A percentile compares a stretch with the other conserved stretches of the same genome.
These are phyloP conservation scores for Chlorella sp. DNA, from an alignment of 139 green algal species.

Conservation along the genomic window DNA sequence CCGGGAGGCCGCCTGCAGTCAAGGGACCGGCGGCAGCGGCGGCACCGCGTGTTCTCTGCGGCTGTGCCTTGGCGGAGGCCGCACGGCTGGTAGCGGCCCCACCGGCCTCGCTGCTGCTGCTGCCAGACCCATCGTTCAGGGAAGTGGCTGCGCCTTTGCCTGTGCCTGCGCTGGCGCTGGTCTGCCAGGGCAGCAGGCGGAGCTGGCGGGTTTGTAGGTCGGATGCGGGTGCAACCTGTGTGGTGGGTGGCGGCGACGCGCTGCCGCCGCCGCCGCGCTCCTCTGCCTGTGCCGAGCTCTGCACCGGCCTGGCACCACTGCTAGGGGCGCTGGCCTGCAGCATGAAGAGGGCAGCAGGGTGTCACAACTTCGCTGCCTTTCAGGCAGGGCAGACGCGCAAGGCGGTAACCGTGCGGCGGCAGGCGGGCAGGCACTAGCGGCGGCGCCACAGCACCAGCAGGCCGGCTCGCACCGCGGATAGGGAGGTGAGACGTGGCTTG, in stretches of 20 bases:
- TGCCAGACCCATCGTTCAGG: not conserved
- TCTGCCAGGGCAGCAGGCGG: conserved; percentile 29
- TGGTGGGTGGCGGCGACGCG: not conserved
- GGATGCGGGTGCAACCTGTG: not conserved
- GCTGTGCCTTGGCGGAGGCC: not conserved
- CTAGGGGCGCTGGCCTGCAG: not conserved
- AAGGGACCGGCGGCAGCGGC: not conserved
- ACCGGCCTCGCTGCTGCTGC: not conserved
- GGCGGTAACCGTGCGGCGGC: not conserved
- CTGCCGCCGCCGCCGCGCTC: not conserved
- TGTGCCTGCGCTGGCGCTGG: not conserved
- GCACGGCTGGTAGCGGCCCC: not conserved
- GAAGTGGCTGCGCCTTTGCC: not conserved
- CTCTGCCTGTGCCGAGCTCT: not conserved
- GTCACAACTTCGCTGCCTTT: not conserved
- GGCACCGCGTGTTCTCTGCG: not conserved
- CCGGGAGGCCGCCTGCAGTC: not conserved
- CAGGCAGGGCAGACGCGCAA: not conserved
- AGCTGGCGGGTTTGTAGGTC: conserved; percentile 23
- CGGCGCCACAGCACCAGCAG: not conserved
- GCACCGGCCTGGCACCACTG: not conserved
- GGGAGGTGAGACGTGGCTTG: not conserved
- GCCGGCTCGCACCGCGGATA: not conserved
- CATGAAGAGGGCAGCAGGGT: too few species aligned
- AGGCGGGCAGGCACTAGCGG: not conserved